Evolutionary conservation across 768 basidiomycete species (phyloP).

Genomic region (Serpula lacrymans): DNA sequence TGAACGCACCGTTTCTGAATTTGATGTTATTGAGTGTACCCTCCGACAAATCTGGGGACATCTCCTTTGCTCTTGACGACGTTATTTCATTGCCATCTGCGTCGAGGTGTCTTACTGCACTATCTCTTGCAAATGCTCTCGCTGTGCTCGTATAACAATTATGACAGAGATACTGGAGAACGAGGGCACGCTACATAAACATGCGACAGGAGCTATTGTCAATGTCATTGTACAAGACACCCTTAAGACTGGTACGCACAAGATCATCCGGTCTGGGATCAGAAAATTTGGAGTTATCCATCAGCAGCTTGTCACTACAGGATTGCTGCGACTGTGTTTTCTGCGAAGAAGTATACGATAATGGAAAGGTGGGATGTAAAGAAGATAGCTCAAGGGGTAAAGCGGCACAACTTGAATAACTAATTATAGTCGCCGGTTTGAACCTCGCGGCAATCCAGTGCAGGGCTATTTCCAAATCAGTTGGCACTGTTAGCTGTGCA

Average conservation of each 20-base stretch:
- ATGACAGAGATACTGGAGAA: slow-evolving; percentile 77
- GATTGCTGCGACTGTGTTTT: too few relatives aligned
- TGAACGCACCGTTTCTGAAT: slow-evolving; percentile 51
- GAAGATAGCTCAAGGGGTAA: too few relatives aligned
- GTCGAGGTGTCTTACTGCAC: slow-evolving; percentile 58
- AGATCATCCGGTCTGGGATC: slow-evolving; percentile 42
- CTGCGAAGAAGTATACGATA: too few relatives aligned
- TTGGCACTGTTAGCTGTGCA: too few relatives aligned
- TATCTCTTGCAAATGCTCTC: slow-evolving; percentile 61
- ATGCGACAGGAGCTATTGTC: too few relatives aligned
- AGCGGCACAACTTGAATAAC: too few relatives aligned
- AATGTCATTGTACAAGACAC: too few relatives aligned
- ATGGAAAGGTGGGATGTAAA: too few relatives aligned
- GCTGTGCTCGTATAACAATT: slow-evolving; percentile 72
- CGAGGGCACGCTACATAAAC: slow-evolving; percentile 52
- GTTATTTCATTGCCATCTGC: slow-evolving; percentile 68
- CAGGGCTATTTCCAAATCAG: too few relatives aligned
- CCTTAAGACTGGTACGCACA: slow-evolving; percentile 33
- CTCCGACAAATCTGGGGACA: slow-evolving; percentile 29
- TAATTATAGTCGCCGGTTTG: too few relatives aligned
- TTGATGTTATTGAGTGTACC: slow-evolving; percentile 44
- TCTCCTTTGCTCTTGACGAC: slow-evolving; percentile 16
- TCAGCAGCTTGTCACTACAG: background rate
- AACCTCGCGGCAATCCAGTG: too few relatives aligned
- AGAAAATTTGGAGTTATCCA: slow-evolving; percentile 10